phyloP scores from a whole-genome alignment of 129 eudicot species.

The Helianthus tuberosus region DNA sequence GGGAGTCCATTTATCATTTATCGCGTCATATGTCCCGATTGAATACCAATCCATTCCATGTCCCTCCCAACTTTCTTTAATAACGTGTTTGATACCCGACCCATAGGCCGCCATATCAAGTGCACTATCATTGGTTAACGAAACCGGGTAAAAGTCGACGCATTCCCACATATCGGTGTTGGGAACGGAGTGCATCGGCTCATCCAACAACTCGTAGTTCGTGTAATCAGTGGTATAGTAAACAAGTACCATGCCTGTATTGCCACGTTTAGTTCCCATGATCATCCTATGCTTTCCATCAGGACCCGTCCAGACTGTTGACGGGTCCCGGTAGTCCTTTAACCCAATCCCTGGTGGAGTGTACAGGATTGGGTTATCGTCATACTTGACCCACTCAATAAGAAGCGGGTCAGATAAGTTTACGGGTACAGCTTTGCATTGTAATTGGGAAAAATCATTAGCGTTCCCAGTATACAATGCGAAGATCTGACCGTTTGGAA shows the following conservation, averaged over 20 bases:
- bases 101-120: conserved; percentile 72
- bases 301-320: conserved; percentile 83
- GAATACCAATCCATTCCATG: conserved; percentile 70
- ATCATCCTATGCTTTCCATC: conserved; percentile 74
- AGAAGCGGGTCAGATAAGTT: conserved; percentile 86
- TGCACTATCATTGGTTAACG: conserved; percentile 51
- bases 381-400: conserved; percentile 74
- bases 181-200: conserved; percentile 68
- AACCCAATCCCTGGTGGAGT: conserved; percentile 77
- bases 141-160: conserved; percentile 85
- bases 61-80: conserved; percentile 86
- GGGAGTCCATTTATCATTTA: conserved; percentile 70
- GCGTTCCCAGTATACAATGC: conserved; percentile 80
- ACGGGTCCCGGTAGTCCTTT: conserved; percentile 77
- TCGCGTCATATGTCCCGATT: conserved; percentile 69
- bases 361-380: conserved; percentile 71
- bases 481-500: conserved; percentile 70
- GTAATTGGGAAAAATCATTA: conserved; percentile 57
- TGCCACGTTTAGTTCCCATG: conserved; percentile 64
- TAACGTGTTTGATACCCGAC: conserved; percentile 74
- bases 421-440: conserved; percentile 75
- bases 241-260: conserved; percentile 61
- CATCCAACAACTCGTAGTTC: conserved; percentile 59
- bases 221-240: conserved; percentile 66
- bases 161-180: conserved; percentile 99